Base-by-base conservation (phyloP, 441 rosid genomes). In the Pelargonium cotyledonis region DNA sequence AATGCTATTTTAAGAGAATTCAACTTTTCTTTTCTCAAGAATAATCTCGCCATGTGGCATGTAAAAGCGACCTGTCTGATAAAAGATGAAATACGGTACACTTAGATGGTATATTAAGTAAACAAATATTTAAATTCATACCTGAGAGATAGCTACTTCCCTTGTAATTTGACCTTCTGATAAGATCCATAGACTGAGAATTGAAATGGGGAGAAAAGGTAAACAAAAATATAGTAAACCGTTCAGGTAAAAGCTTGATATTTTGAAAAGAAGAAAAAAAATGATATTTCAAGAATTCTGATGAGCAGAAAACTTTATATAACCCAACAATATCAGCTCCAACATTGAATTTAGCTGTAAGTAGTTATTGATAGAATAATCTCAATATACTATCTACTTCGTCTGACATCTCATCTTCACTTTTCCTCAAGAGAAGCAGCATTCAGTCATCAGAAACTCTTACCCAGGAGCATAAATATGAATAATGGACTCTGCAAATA, bases 401-500 rank as follows among this genome's bases (percentile, higher is more conserved):
- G 19, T 51, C 21, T 51, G 58, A 51, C 58, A 16, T 51, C 58
- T 58, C 29, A 58, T 58, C 63, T 58, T 58, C 63, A 58, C 0
- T 58, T 58, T 58, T 58, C 23, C 63, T 58, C 29, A 55, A 16
- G 4, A 58, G 63, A 58, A 58, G 21, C 63, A 16, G 8, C 29
- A 58, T 58, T 58, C 46, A 8, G 63, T 19, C 63, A 58, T 58
- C 63, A 9, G 10, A 58, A 58, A 58, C 21, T 19, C 63, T 58
- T 58, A 58, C 63, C 63, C 63, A 9, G 63, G 63, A 58, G 63
- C 63, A 58, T 58, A 58, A 4, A 18, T 58, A 58, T 58, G 63
- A 58, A 58, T 58, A 58, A 58, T 58, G 23, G 63, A 58, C 63
- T 58, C 63, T 58, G 63, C 63, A 58, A 19, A 58, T 3, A 58